Conservation (phyloP, 1,284 basidiomycete species). For the Fomitopsis palustris region DNA sequence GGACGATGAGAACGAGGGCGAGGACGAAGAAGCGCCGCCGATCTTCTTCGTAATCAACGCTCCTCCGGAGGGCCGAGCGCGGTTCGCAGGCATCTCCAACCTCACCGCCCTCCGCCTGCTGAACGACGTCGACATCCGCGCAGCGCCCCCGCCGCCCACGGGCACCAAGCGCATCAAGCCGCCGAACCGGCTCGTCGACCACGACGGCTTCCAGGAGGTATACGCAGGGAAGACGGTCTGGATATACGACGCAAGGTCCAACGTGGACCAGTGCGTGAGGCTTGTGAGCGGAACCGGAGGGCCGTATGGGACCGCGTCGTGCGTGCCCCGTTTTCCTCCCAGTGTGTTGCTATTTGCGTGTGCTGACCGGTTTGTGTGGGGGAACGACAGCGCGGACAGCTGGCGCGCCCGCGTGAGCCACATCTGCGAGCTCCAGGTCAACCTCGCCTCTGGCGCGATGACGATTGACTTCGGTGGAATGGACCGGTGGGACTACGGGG, state of each 20-base stretch:
- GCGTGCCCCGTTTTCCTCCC: slow-evolving; percentile 27
- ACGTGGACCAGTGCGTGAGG: slow-evolving; percentile 59
- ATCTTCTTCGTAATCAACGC: slow-evolving; percentile 55
- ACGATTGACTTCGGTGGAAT: slow-evolving; percentile 72
- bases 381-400: slow-evolving; percentile 61
- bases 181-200: slow-evolving; percentile 57
- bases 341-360: slow-evolving; percentile 1
- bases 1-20: slow-evolving; percentile 29
- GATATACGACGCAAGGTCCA: slow-evolving; percentile 70
- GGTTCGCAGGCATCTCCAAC: slow-evolving; percentile 56
- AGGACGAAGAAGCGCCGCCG: slow-evolving; percentile 15
- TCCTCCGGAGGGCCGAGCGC: slow-evolving; percentile 32
- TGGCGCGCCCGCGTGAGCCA: slow-evolving; percentile 71
- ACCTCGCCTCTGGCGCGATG: slow-evolving; percentile 57
- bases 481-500: slow-evolving; percentile 65
- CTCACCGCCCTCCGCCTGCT: slow-evolving; percentile 62
- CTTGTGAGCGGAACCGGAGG: slow-evolving; percentile 53
- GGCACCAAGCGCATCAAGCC: slow-evolving; percentile 43
- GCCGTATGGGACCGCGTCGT: slow-evolving; percentile 74
- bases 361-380: not conserved
- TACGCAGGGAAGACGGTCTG: slow-evolving; percentile 67
- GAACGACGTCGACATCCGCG: slow-evolving; percentile 62
- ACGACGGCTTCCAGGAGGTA: slow-evolving; percentile 66
- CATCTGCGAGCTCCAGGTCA: slow-evolving; percentile 70
- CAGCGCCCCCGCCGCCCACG: slow-evolving; percentile 41